Evolutionary conservation across 2,329 filamentous ascomycete species (phyloP).

Genomic region (Colletotrichum noveboracense): DNA sequence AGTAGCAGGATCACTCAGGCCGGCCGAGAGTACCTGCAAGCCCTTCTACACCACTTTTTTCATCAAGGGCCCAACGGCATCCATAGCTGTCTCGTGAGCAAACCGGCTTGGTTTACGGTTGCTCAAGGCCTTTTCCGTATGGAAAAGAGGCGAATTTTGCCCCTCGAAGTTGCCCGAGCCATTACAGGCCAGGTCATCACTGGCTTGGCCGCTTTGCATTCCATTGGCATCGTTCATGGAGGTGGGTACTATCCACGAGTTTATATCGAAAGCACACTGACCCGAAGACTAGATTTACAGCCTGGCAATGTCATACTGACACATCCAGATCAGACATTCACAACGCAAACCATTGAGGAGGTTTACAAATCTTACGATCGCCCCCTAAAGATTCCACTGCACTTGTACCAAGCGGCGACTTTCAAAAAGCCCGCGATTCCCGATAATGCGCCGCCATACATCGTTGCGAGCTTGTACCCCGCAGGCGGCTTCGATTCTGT

Average conservation of each 20-base stretch:
- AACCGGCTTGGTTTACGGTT: not conserved
- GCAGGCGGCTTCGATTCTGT: rapidly evolving
- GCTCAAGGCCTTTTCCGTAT: not conserved
- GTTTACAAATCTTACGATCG: not conserved
- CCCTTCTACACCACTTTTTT: rapidly evolving
- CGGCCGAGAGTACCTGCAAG: not conserved
- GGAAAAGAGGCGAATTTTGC: not conserved
- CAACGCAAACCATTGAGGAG: not conserved
- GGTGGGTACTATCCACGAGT: not conserved
- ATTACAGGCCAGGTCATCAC: rapidly evolving
- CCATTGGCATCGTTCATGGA: not conserved
- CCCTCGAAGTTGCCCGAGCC: not conserved
- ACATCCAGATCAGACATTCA: not conserved
- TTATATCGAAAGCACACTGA: not conserved
- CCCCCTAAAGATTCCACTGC: not conserved
- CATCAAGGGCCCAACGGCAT: not conserved
- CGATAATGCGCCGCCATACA: not conserved
- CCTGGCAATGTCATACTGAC: not conserved
- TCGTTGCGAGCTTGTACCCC: not conserved
- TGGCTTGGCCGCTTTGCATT: not conserved
- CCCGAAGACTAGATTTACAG: not conserved
- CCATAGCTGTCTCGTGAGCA: not conserved
- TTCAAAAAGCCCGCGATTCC: not conserved
- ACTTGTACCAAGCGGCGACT: not conserved
- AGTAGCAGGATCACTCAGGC: rapidly evolving